Percentiles rank a stretch among this genome's conserved stretches.
Conservation (phyloP, 306 rosid species). For the Fragaria iinumae region DNA sequence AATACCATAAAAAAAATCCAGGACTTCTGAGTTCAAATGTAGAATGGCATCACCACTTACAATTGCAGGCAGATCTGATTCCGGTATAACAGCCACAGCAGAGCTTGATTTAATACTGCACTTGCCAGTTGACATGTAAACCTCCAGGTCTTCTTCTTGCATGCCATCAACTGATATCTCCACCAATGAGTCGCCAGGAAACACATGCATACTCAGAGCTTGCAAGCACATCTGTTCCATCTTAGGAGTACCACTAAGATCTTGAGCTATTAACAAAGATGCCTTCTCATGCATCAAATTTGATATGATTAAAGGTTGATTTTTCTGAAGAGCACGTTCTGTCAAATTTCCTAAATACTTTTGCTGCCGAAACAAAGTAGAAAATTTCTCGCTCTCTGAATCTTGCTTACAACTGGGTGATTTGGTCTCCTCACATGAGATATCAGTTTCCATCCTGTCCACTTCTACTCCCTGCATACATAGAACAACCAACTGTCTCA, state of each 20-base stretch:
- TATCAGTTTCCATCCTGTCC: conserved; percentile 55
- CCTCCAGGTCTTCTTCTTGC: conserved; percentile 48
- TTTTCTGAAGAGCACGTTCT: conserved; percentile 79
- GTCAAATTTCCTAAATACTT: conserved; percentile 70
- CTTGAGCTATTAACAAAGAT: conserved; percentile 39
- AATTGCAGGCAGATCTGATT: conserved; percentile 53
- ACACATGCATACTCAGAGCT: conserved; percentile 62
- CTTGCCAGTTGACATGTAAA: conserved; percentile 45
- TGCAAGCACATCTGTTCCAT: conserved; percentile 79
- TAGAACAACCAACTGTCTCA: conserved; percentile 7
- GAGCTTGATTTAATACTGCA: conserved; percentile 38
- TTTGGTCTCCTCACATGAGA: conserved; percentile 42
- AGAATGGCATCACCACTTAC: conserved; percentile 53
- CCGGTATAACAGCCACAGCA: conserved; percentile 36
- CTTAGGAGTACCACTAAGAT: conserved; percentile 53
- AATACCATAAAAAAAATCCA: background rate
- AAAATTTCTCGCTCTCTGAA: conserved; percentile 51
- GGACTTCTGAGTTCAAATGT: conserved; percentile 12
- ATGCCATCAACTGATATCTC: conserved; percentile 49
- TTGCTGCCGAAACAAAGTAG: conserved; percentile 65
- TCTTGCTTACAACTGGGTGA: conserved; percentile 46
- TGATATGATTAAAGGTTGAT: conserved; percentile 67
- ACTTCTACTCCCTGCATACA: conserved; percentile 69
- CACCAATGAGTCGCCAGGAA: conserved; percentile 51
- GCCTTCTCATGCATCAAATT: conserved; percentile 67